A percentile compares a stretch with the other conserved stretches of the same genome.
Evolutionary conservation across 495 filamentous ascomycete genomes (phyloP).

Genomic region (Talaromyces nanjingensis): DNA sequence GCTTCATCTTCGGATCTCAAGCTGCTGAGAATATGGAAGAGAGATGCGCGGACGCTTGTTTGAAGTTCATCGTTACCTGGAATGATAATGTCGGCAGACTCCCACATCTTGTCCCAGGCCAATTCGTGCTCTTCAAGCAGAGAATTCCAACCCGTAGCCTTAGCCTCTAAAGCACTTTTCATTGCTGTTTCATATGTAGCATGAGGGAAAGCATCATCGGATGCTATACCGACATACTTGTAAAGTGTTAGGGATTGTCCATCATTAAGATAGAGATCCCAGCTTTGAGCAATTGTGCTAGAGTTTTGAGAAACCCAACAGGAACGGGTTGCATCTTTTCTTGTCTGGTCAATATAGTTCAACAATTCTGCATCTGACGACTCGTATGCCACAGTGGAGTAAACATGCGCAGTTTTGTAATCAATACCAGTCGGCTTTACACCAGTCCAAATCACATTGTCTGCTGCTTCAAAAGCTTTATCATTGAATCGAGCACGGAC

Average conservation of each 20-base stretch:
- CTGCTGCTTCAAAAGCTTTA: slow-evolving; percentile 19
- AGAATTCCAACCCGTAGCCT: neutral
- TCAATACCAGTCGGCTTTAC: slow-evolving; percentile 42
- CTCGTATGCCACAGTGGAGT: slow-evolving; percentile 22
- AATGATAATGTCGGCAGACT: slow-evolving; percentile 6
- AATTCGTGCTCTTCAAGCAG: neutral
- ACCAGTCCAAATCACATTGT: slow-evolving; percentile 41
- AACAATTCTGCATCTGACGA: neutral
- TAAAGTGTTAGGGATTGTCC: slow-evolving; percentile 32
- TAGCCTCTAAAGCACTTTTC: slow-evolving; percentile 23
- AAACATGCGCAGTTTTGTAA: slow-evolving; percentile 46
- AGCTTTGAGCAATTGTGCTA: slow-evolving; percentile 46
- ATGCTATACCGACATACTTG: slow-evolving; percentile 50
- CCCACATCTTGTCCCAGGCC: neutral
- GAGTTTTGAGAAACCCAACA: slow-evolving; percentile 31
- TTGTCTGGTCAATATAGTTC: neutral
- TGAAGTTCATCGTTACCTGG: slow-evolving; percentile 2
- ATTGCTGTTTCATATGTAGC: slow-evolving; percentile 29
- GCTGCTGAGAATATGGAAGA: neutral
- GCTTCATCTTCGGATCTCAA: neutral
- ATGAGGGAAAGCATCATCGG: slow-evolving; percentile 42
- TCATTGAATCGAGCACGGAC: slow-evolving; percentile 36
- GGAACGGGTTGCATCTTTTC: slow-evolving; percentile 22
- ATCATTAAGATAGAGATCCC: slow-evolving; percentile 28
- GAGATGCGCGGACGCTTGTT: neutral